Conservation (phyloP, 192 early-diverging fungal species). For the Coemansia sp. region DNA sequence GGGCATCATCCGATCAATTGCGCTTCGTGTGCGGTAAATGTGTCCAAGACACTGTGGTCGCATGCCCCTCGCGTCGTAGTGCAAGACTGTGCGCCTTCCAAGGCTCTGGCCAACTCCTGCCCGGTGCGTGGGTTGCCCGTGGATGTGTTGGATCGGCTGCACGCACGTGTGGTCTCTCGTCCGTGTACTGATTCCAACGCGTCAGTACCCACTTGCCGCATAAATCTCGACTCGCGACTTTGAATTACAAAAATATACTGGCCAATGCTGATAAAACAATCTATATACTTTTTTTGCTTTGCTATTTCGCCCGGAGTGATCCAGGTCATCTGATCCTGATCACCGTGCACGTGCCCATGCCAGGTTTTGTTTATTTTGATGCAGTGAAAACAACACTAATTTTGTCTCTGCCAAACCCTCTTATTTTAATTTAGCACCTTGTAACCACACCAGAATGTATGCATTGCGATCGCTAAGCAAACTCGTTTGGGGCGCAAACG, state of each 20-base stretch:
- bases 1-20: background rate
- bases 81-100: background rate
- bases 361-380: background rate
- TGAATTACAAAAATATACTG: background rate
- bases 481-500: slow-evolving; percentile 64
- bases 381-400: background rate
- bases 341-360: background rate
- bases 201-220: background rate
- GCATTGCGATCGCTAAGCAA: slow-evolving; percentile 66
- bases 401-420: background rate
- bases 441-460: slow-evolving; percentile 52
- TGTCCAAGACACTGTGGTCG: slow-evolving; percentile 1
- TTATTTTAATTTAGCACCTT: background rate
- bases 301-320: background rate
- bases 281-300: too few species aligned
- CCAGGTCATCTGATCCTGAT: background rate
- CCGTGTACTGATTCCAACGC: background rate
- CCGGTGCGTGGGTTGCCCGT: background rate
- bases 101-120: background rate
- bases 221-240: background rate
- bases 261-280: too few species aligned
- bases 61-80: background rate
- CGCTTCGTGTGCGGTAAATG: background rate
- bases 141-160: background rate
- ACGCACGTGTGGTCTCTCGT: slow-evolving; percentile 1